Conservation (phyloP, 2,329 filamentous ascomycete species). For the Blastomyces parvus region DNA sequence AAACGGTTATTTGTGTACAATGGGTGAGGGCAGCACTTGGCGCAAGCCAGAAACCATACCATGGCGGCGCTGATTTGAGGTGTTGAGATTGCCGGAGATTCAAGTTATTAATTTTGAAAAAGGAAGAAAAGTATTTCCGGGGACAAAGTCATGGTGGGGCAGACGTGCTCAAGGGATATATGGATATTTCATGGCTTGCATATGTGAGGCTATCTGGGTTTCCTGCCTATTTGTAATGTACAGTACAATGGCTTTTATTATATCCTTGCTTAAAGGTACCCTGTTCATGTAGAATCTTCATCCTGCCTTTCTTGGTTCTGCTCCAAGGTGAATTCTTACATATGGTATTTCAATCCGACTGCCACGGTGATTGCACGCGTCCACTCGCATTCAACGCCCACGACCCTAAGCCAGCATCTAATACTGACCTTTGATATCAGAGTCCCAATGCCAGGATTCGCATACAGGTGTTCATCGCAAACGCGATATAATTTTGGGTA, state of each 20-base stretch:
- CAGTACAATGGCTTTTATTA: not conserved
- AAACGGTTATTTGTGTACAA: not conserved
- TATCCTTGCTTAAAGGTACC: too few relatives aligned
- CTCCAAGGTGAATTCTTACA: not conserved
- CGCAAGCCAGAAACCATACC: not conserved
- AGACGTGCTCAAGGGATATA: too few relatives aligned
- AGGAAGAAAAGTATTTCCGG: too few relatives aligned
- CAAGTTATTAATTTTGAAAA: too few relatives aligned
- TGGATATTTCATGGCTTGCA: too few relatives aligned
- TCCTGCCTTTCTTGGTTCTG: not conserved
- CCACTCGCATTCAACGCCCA: not conserved
- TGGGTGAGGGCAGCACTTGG: too few relatives aligned
- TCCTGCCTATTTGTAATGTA: not conserved
- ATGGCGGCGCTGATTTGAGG: not conserved
- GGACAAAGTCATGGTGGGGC: too few relatives aligned
- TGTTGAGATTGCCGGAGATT: too few relatives aligned
- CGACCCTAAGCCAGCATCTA: not conserved
- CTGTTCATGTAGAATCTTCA: not conserved
- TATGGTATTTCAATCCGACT: not conserved
- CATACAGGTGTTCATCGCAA: not conserved
- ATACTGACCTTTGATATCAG: not conserved
- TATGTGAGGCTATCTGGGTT: not conserved
- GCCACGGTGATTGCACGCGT: not conserved
- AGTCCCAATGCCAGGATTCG: not conserved
- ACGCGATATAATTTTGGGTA: too few relatives aligned